These are phyloP conservation scores for Xerocomus alliaceus DNA, from an alignment of 1,284 basidiomycete genomes.

Conservation along the genomic window DNA sequence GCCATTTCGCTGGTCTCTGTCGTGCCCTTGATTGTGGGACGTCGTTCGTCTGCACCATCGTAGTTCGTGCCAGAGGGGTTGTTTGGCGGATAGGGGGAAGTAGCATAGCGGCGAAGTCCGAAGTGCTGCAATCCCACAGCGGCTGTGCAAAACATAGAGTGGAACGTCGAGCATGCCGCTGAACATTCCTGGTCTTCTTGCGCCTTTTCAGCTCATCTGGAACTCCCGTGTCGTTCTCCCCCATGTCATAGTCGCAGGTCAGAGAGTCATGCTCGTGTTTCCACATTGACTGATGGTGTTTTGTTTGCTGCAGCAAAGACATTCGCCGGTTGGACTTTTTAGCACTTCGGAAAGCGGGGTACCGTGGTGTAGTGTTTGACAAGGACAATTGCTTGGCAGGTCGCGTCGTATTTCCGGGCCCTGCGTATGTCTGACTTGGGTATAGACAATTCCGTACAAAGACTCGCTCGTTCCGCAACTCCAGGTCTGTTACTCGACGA, in stretches of 20 bases:
- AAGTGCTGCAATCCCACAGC: background rate
- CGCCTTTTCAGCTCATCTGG: constrained; percentile 71
- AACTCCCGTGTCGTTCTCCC: constrained; percentile 57
- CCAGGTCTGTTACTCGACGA: constrained; percentile 48
- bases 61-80: no score
- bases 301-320: constrained; percentile 59
- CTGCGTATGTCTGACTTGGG: background rate
- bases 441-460: constrained; percentile 70
- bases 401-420: background rate
- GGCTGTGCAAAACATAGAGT: background rate
- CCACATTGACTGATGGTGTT: background rate
- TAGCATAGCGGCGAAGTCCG: background rate
- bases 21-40: no score
- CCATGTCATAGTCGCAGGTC: constrained; percentile 45
- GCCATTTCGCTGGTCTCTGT: no score
- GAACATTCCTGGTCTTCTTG: constrained; percentile 80
- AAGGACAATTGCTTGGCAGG: background rate
- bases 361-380: constrained; percentile 87
- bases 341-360: constrained; percentile 77
- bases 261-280: background rate
- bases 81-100: no score
- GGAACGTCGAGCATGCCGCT: constrained; percentile 63
- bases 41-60: no score
- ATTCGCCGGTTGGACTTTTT: constrained; percentile 86
- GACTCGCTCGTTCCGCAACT: constrained; percentile 78